These are phyloP conservation scores for Rhodotorula sp. DNA, from an alignment of 1,284 basidiomycete genomes.

Conservation along the genomic window DNA sequence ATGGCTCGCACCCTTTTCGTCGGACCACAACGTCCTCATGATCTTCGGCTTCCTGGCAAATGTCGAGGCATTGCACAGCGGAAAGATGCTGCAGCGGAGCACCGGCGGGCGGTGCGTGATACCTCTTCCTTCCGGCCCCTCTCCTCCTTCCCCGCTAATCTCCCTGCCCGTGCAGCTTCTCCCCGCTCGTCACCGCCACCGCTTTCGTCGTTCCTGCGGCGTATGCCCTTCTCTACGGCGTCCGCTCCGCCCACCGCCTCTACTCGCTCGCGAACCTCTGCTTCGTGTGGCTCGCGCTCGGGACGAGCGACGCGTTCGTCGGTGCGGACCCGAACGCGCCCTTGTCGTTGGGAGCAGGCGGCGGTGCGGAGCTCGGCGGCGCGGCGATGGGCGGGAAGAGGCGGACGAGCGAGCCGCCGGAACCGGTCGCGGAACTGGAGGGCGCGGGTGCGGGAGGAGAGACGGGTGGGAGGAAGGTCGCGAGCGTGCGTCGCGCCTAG, in stretches of 20 bases:
- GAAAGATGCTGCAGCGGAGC: constrained; percentile 24
- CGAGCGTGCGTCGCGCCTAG: neutral
- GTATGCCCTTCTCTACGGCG: constrained; percentile 41
- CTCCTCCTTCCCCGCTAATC: neutral
- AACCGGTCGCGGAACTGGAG: neutral
- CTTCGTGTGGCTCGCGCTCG: constrained; percentile 38
- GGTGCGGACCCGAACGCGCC: neutral
- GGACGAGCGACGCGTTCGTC: constrained; percentile 11
- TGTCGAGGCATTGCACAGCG: constrained; percentile 44
- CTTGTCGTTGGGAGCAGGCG: too few species aligned
- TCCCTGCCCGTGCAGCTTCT: neutral
- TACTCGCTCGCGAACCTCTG: constrained; percentile 41
- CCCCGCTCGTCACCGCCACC: constrained; percentile 8
- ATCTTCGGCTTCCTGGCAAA: constrained; percentile 48
- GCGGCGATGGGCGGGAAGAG: constrained; percentile 8
- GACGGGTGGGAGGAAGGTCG: neutral
- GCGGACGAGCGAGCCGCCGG: constrained; percentile 12
- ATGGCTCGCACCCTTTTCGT: constrained; percentile 49
- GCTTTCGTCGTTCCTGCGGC: constrained; percentile 8
- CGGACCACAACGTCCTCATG: constrained; percentile 51
- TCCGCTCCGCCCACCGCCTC: constrained; percentile 41
- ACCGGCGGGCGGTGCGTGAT: constrained; percentile 1
- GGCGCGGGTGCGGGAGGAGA: neutral
- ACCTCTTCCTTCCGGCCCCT: neutral
- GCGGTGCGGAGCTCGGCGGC: neutral